Conservation (phyloP, 2,329 filamentous ascomycete species). For the Claviceps paspali region DNA sequence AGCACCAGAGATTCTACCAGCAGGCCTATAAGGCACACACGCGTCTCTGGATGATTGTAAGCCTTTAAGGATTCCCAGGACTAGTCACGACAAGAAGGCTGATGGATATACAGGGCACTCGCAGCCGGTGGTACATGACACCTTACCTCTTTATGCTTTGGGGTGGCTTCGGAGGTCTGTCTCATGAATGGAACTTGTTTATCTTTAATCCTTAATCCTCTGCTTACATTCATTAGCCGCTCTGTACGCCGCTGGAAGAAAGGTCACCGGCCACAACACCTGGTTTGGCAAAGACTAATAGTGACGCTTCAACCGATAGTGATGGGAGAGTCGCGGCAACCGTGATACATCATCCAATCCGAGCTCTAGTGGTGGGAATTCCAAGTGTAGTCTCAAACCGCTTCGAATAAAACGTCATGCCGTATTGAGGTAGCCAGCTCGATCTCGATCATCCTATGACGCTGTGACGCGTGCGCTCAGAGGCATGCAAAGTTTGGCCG, state of each 20-base stretch:
- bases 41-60: conserved; percentile 66
- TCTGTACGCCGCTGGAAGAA: conserved; percentile 60
- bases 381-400: not conserved
- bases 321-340: not conserved
- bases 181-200: not conserved
- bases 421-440: not conserved
- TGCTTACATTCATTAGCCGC: conserved; percentile 22
- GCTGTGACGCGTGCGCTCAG: not conserved
- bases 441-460: not conserved
- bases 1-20: conserved; percentile 64
- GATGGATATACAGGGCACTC: conserved; percentile 37
- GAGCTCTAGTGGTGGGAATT: not conserved
- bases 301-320: not conserved
- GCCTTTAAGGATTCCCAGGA: conserved; percentile 15
- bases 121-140: conserved; percentile 48
- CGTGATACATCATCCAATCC: not conserved
- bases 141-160: conserved; percentile 54
- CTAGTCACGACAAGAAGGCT: not conserved
- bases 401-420: no score
- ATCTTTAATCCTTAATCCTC: not conserved
- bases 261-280: conserved; percentile 64
- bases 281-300: conserved; percentile 48
- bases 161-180: conserved; percentile 47
- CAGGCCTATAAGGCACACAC: conserved; percentile 52
- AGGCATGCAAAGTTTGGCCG: not conserved